Evolutionary conservation across 441 rosid species (phyloP).

Genomic region (Gossypium davidsonii): DNA sequence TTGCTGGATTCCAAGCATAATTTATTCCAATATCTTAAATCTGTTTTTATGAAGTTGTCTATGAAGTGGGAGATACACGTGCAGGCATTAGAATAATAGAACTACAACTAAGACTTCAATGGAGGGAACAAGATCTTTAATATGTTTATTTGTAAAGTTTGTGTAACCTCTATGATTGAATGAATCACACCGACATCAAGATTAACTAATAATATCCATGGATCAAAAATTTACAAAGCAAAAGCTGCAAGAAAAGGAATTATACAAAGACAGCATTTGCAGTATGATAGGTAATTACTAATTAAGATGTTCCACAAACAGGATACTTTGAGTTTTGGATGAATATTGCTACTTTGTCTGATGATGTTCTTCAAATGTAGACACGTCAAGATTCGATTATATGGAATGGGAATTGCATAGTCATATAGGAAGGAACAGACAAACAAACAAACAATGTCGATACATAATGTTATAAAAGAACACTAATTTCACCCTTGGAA

Average conservation of each 20-base stretch:
- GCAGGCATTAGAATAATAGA: constrained; percentile 20
- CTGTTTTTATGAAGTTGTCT: constrained; percentile 25
- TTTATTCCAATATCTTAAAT: constrained; percentile 6
- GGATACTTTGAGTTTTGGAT: neutral
- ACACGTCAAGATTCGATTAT: neutral
- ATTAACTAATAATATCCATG: neutral
- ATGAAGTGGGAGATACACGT: constrained; percentile 26
- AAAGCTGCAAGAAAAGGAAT: neutral
- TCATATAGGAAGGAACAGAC: neutral
- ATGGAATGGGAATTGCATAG: neutral
- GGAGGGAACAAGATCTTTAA: constrained; percentile 34
- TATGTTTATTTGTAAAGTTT: constrained; percentile 24
- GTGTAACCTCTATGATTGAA: constrained; percentile 8
- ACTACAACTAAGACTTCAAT: constrained; percentile 26
- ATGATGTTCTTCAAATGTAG: neutral
- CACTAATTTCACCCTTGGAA: neutral
- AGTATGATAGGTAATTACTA: too few relatives aligned
- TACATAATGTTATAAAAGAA: neutral
- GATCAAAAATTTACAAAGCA: constrained; percentile 6
- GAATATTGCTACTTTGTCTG: neutral
- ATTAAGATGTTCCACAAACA: too few relatives aligned
- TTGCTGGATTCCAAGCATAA: constrained; percentile 16
- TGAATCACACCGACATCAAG: neutral
- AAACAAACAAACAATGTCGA: neutral
- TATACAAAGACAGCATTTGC: neutral